These are phyloP conservation scores for Geotrichum reessii DNA, from an alignment of 1,139 yeast genomes.

Conservation along the genomic window DNA sequence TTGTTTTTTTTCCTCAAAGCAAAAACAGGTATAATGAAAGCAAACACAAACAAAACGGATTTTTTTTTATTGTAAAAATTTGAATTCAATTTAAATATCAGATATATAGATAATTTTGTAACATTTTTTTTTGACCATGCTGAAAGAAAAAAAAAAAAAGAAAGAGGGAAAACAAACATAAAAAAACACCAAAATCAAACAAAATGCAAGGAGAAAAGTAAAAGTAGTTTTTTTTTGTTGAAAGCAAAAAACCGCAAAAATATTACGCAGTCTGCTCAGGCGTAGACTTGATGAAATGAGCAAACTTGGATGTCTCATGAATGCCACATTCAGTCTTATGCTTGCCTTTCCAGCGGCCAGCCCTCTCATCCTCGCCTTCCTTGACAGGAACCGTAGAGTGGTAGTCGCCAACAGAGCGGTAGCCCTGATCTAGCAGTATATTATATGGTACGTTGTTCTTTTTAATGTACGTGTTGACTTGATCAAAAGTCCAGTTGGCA, in stretches of 20 bases:
- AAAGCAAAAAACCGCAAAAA: background rate
- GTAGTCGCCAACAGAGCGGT: slow-evolving; percentile 91
- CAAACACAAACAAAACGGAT: no score
- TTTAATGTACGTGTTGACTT: slow-evolving; percentile 66
- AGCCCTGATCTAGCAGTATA: slow-evolving; percentile 75
- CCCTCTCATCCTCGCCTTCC: slow-evolving; percentile 91
- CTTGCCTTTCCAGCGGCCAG: slow-evolving; percentile 95
- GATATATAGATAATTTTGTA: no score
- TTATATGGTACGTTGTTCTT: slow-evolving; percentile 76
- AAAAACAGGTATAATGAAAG: no score
- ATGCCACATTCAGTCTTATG: slow-evolving; percentile 95
- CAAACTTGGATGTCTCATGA: slow-evolving; percentile 71
- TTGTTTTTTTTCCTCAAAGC: no score
- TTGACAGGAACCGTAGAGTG: slow-evolving; percentile 87
- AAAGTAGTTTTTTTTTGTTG: background rate
- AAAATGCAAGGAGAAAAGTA: background rate
- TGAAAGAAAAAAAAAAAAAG: no score
- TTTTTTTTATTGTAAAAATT: no score
- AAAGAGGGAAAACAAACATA: no score
- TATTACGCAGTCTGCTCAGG: slow-evolving; percentile 11
- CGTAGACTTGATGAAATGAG: slow-evolving; percentile 43
- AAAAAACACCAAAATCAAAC: background rate
- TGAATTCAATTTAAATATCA: no score
- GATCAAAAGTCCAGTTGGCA: slow-evolving; percentile 72
- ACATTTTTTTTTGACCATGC: no score